Base-by-base conservation (phyloP, 371 early-diverging fungal genomes). In the Mortierella sp. region DNA sequence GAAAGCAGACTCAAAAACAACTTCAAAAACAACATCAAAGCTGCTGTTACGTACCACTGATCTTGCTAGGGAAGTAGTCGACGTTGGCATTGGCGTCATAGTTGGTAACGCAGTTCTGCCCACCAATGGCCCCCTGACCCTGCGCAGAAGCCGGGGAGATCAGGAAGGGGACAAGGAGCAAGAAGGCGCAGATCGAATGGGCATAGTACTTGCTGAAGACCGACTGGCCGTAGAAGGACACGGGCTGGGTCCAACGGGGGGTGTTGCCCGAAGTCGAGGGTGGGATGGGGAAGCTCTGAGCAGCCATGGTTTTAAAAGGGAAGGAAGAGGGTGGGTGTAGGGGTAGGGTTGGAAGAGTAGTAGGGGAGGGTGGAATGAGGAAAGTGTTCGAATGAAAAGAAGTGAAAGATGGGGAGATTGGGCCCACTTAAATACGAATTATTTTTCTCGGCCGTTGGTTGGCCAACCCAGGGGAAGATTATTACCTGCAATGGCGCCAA, bases 61-160 rank as follows among this genome's bases (percentile, higher is more conserved):
- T 81, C 76, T 93, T 93, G 84, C 84, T 83, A 58, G 91, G 84
- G 81, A 92, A 95, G 82, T 93, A 93, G 84, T 93, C 92, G 31
- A 79, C 80, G 77, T 83, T 85, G 42, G 88, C 78, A 74, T 89
- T 87, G 50, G 88, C 90, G 72, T 80, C 87, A 58, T 75, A 74
- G 63, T 31, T 68, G 21, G 75, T 48, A 26, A 89, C 88, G 81
- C 93, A 92, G 52, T 81, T 78, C 9, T 83, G 82, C 60, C 78
- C 76, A 21, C 84, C 81, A 44, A 92, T 89, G 6, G 88, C 42
- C 10, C 81, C 82, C 71, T 89, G 89, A 14, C 47, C 73, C 54
- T 91, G 92, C 38, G 90, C 89, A 45, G 50, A 81, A 73, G 52
- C 83, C 5, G 85, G 88, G 72, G 80, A 80, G 48, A 77, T 73